Evolutionary conservation across 1,284 basidiomycete species (phyloP).

Genomic region (Ustilago loliicola): DNA sequence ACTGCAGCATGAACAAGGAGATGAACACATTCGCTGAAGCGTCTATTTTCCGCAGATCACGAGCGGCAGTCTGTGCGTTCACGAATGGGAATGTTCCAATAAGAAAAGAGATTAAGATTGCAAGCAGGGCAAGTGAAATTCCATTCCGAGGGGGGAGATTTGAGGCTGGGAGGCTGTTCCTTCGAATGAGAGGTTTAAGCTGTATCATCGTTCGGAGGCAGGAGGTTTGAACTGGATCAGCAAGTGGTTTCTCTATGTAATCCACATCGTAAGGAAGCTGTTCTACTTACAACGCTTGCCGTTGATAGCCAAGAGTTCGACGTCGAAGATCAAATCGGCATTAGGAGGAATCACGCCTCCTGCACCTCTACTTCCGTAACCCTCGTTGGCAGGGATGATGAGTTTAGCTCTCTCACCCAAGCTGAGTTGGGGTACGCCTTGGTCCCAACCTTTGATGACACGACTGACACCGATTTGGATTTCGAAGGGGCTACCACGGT

Average conservation of each 20-base stretch:
- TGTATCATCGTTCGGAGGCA: background rate
- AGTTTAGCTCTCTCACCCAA: constrained; percentile 71
- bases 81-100: too few species aligned
- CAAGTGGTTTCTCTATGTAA: too few species aligned
- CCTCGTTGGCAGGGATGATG: constrained; percentile 67
- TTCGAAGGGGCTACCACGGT: constrained; percentile 68
- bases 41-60: too few species aligned
- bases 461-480: constrained; percentile 66
- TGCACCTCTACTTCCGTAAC: constrained; percentile 65
- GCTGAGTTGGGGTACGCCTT: constrained; percentile 71
- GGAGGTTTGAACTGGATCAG: too few species aligned
- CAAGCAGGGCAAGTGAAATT: too few species aligned
- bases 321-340: constrained; percentile 66
- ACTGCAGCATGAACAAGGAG: too few species aligned
- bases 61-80: too few species aligned
- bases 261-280: background rate
- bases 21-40: too few species aligned
- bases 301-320: constrained; percentile 72
- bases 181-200: background rate
- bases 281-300: constrained; percentile 45
- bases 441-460: constrained; percentile 72
- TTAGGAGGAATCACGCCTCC: constrained; percentile 71
- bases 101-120: too few species aligned
- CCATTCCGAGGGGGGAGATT: too few species aligned
- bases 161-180: too few species aligned